Percentiles rank a stretch among this genome's conserved stretches.
phyloP scores from a whole-genome alignment of 164 flowering plant genomes.

The Berberis vulgaris region DNA sequence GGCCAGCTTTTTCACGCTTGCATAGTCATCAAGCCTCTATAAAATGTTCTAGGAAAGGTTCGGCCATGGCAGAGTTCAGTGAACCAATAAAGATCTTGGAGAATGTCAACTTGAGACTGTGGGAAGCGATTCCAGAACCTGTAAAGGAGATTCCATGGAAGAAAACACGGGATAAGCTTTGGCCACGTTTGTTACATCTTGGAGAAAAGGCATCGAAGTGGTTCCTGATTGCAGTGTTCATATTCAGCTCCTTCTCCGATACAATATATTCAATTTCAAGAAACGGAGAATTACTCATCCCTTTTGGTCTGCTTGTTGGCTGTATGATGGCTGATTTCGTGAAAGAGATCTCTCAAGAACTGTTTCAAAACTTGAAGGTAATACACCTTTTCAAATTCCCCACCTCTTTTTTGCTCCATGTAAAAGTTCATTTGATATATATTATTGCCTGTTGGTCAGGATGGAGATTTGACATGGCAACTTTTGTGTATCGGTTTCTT shows the following conservation, averaged over 20 bases:
- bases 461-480: constrained; percentile 14
- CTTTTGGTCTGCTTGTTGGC: constrained; percentile 56
- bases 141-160: constrained; percentile 58
- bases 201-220: constrained; percentile 42
- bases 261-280: constrained; percentile 27
- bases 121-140: constrained; percentile 29
- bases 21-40: not conserved
- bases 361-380: constrained; percentile 30
- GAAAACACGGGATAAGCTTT: constrained; percentile 29
- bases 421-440: not conserved
- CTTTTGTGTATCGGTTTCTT: constrained; percentile 33
- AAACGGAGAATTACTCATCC: constrained; percentile 57
- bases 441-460: constrained; percentile 25
- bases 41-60: constrained; percentile 9
- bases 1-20: not conserved
- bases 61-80: constrained; percentile 19
- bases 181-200: constrained; percentile 19
- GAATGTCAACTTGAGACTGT: constrained; percentile 21
- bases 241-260: constrained; percentile 40
- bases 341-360: constrained; percentile 34
- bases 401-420: not conserved
- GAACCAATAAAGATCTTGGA: constrained; percentile 19
- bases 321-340: constrained; percentile 37
- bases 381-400: not conserved
- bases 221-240: constrained; percentile 28